Evolutionary conservation across 768 basidiomycete genomes (phyloP), one percentile per base, ranked within the genome.

Genomic region (Tylopilus balloui): DNA sequence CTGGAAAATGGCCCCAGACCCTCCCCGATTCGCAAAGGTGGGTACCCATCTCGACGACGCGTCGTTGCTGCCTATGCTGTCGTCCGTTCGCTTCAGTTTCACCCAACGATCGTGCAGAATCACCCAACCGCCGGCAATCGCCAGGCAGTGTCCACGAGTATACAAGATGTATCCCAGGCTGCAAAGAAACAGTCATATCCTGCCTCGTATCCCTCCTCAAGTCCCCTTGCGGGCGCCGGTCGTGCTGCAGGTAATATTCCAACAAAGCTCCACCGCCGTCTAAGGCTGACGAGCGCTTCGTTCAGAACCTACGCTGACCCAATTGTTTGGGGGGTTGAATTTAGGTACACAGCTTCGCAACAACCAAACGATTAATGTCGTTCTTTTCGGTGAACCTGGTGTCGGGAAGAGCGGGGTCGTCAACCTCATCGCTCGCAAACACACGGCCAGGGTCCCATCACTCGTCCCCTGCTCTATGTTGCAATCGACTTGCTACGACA

Each of bases 371-470:
- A 25, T 25, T 25, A 4, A 75, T 34, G 55, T 75, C 34, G 60
- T 75, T 28, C 29, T 76, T 11, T 74, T 75, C 35, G 75, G 75
- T 6, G 72, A 74, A 52, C 66, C 68, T 0, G 70, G 74, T 15
- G 48, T 58, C 0, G 64, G 64, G 25, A 67, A 63, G 47, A 67
- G 61, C 47, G 63, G 61, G 1, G 48, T 67, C 15, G 53, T 67
- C 52, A 65, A 65, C 46, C 14, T 67, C 40, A 53, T 65, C 25
- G 63, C 34, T 34, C 7, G n/a, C 15, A 17, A 10, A 4, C n/a
- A 3, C 34, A 17, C 17, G 7, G 34, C 34, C n/a, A n/a, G 8
- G 3, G 34, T 34, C n/a, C 34, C 34, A 17, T 34, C 34, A 6
- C n/a, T 15, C 10, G n/a, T 4, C 5, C 34, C 3, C 17, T 9